These are phyloP conservation scores for Fusarium robinianum DNA, from an alignment of 2,329 filamentous ascomycete species.

Conservation along the genomic window DNA sequence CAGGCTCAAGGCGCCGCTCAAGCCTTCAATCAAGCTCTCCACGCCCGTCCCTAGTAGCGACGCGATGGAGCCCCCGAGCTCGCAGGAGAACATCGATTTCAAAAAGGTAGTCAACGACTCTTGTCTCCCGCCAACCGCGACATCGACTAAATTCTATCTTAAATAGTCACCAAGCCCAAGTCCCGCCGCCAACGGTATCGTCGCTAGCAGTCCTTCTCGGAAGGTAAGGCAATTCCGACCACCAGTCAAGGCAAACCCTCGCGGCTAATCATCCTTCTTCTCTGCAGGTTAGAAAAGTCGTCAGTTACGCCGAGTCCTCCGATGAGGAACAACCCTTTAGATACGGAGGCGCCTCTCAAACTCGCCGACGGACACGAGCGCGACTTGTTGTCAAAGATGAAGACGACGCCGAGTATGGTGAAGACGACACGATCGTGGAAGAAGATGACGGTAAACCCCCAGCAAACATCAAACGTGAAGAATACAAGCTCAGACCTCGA, in stretches of 20 bases:
- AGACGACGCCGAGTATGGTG: conserved; percentile 73
- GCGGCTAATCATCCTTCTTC: conserved; percentile 2
- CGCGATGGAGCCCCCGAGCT: conserved; percentile 66
- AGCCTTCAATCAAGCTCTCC: conserved; percentile 43
- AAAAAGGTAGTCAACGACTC: conserved; percentile 23
- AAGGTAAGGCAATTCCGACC: conserved; percentile 59
- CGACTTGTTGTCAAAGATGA: conserved; percentile 69
- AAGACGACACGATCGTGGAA: conserved; percentile 62
- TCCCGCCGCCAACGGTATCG: conserved; percentile 15
- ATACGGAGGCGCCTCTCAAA: conserved; percentile 45
- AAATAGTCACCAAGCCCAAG: conserved; percentile 45
- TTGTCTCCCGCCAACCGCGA: conserved; percentile 8
- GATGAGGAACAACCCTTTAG: conserved; percentile 76
- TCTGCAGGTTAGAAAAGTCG: conserved; percentile 55
- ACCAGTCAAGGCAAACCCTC: no score
- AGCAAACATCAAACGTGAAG: no score
- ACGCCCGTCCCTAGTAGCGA: conserved; percentile 86
- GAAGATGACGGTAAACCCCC: conserved; percentile 60
- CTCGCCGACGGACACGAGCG: conserved; percentile 47
- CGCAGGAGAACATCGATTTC: conserved; percentile 64
- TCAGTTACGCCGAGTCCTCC: conserved; percentile 86
- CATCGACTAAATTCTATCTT: conserved; percentile 43
- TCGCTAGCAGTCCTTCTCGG: conserved; percentile 72
- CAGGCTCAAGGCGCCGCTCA: conserved; percentile 38
- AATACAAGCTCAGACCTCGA: conserved; percentile 14